Evolutionary conservation across 768 basidiomycete species (phyloP), one percentile per base, ranked within the genome.

Genomic region (Leccinellum albellum): DNA sequence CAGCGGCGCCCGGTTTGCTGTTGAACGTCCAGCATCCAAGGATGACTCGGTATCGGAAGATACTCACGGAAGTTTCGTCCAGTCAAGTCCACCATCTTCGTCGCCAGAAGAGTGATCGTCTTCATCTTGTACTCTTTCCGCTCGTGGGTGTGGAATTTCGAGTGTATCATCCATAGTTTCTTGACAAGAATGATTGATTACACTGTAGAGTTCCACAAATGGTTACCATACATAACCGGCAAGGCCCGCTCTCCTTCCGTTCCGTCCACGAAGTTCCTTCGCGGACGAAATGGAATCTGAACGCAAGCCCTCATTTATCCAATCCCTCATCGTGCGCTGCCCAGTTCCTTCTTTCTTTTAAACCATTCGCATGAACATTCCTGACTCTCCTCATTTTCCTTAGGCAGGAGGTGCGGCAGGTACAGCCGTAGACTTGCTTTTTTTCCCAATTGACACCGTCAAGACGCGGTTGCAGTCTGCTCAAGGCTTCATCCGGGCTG

Each of bases 361-460:
- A 54, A 53, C n/a, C 49, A 20, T 24, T 42, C 40, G n/a, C 58
- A 59, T 55, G 55, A 58, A 60, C 58, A 55, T 58, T 53, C 24
- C 26, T 49, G 54, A 62, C 33, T 37, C 42, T 54, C 50, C 50
- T 56, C 47, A n/a, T 37, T 46, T 26, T 49, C 53, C 57, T 29
- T 64, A 94, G 89, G 88, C 91, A 44, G 94, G 96, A 24, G 95
- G 89, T 21, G 71, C 87, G n/a, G 93, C 97, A 31, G 96, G 96
- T 26, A 89, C 92, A 8, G 81, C 93, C 2, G 96, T 98, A 17
- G 96, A 99, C 74, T 81, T 98, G 46, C 81, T 97, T 21, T 95
- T 99, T 77, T 99, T 94, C 72, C 96, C 96, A 2, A 85, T 99
- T 56, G 96, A 99, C 75, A 97, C 96, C 1, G 74, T 98, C 70